phyloP scores from a whole-genome alignment of 2,329 filamentous ascomycete species.

The Cladosporium oxysporum region DNA sequence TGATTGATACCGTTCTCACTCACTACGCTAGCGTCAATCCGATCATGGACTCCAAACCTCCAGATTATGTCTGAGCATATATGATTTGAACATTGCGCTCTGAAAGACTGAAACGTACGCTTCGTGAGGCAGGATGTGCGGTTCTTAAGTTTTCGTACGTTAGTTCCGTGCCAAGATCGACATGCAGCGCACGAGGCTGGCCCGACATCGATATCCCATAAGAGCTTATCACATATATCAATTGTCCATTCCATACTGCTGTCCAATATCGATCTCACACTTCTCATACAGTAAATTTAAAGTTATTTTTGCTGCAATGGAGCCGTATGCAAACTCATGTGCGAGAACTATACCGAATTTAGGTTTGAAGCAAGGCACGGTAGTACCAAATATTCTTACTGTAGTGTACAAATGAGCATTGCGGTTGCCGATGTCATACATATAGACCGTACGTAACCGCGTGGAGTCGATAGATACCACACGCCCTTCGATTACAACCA shows the following conservation, averaged over 20 bases:
- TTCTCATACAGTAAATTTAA: not conserved
- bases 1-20: not conserved
- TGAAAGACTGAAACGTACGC: not conserved
- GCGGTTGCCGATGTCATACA: not conserved
- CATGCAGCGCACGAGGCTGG: not conserved
- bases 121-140: not conserved
- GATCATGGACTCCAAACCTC: not conserved
- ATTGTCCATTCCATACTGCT: not conserved
- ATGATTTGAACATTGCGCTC: not conserved
- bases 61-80: not conserved
- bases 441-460: conserved; percentile 7
- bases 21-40: not conserved
- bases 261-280: not conserved
- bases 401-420: conserved; percentile 8
- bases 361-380: not conserved
- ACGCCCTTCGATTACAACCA: not conserved
- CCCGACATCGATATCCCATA: not conserved
- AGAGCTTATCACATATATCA: not conserved
- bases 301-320: too few relatives aligned
- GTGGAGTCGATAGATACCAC: not conserved
- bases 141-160: not conserved
- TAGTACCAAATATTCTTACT: conserved; percentile 7
- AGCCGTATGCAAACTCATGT: not conserved
- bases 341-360: not conserved
- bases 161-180: not conserved